A percentile compares a stretch with the other conserved stretches of the same genome.
Evolutionary conservation across 2,329 filamentous ascomycete species (phyloP).

Genomic region (Aspergillus sp.): DNA sequence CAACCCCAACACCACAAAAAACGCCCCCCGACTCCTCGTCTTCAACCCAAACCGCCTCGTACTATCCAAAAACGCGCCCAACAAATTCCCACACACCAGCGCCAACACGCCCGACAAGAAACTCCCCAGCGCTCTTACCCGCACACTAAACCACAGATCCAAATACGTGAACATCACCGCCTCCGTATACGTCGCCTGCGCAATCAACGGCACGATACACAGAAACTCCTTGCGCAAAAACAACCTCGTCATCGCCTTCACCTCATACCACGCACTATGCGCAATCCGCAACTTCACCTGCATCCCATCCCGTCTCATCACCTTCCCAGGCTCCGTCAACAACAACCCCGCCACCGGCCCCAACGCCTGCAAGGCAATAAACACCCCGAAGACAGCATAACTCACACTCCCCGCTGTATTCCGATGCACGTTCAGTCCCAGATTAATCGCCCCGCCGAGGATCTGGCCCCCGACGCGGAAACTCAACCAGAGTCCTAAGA

Average conservation of each 20-base stretch:
- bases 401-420: constrained; percentile 65
- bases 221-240: constrained; percentile 65
- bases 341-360: constrained; percentile 67
- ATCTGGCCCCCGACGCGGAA: constrained; percentile 66
- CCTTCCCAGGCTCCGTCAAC: constrained; percentile 61
- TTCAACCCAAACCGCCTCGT: constrained; percentile 54
- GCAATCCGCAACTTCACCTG: constrained; percentile 62
- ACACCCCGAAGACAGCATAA: constrained; percentile 68
- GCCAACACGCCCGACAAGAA: constrained; percentile 70
- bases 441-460: constrained; percentile 69
- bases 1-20: constrained; percentile 51
- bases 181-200: constrained; percentile 70
- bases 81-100: constrained; percentile 64
- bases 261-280: constrained; percentile 58
- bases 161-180: constrained; percentile 73
- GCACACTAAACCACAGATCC: constrained; percentile 68
- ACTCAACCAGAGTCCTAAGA: constrained; percentile 68
- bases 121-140: constrained; percentile 68
- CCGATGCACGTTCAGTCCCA: constrained; percentile 64
- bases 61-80: constrained; percentile 67
- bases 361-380: constrained; percentile 68
- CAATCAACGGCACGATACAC: constrained; percentile 67
- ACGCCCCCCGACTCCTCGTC: constrained; percentile 56
- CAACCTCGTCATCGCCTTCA: constrained; percentile 59
- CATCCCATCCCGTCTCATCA: constrained; percentile 66